Base-by-base conservation (phyloP, 179 eudicot species). In the Pouteria campechiana region DNA sequence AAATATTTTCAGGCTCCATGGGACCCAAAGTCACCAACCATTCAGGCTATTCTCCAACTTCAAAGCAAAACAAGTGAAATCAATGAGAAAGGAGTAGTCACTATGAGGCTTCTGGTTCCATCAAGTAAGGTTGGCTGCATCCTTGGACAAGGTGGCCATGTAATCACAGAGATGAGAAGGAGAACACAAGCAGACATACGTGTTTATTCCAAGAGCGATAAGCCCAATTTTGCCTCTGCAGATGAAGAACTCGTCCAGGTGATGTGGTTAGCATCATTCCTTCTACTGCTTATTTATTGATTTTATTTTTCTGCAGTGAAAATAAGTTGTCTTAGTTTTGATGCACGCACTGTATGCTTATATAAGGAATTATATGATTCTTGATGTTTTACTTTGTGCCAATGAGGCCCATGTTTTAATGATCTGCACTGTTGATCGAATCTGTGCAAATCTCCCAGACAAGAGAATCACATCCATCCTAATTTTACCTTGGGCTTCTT, bases 221-320 rank as follows among this genome's bases (percentile, higher is more conserved):
- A 70, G 63, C 92, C 87, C 12, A 69, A 70, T 25, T 81, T 72
- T 59, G 92, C 92, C 25, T 74, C 75, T 7, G 76, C 64, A 57
- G 84, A 85, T 39, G 95, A 81, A 65, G 95, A 85, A 59, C 95
- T 85, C 58, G 95, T 85, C 59, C 92, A 81, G 92, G 95, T 85
- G 51, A 63, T 56, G 20, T 25, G 30, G n/a, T 27, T 27, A n/a
- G n/a, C n/a, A n/a, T n/a, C n/a, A n/a, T n/a, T n/a, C n/a, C n/a
- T n/a, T n/a, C n/a, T n/a, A n/a, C n/a, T n/a, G n/a, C n/a, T n/a
- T n/a, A n/a, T n/a, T n/a, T n/a, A n/a, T n/a, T n/a, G n/a, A n/a
- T n/a, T n/a, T n/a, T n/a, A n/a, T n/a, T n/a, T n/a, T n/a, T n/a
- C n/a, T n/a, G n/a, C n/a, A n/a, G n/a, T n/a, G n/a, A n/a, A n/a